A percentile compares a stretch with the other conserved stretches of the same genome.
phyloP scores from a whole-genome alignment of 345 rosid genomes.

The Boechera retrofracta region DNA sequence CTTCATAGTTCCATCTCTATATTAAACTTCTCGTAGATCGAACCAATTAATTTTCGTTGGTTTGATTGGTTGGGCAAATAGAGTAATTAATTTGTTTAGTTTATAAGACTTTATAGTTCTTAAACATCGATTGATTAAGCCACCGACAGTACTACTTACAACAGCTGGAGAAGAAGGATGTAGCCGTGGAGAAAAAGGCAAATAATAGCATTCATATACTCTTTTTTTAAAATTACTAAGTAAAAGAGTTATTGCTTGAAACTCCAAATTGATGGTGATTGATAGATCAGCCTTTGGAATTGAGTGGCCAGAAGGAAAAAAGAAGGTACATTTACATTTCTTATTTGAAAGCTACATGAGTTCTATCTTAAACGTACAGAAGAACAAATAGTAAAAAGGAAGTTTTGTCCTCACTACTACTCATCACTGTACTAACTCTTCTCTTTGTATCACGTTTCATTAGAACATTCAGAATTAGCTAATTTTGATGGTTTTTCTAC shows the following conservation, averaged over 20 bases:
- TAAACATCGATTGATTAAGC: constrained; percentile 14
- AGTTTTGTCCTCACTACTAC: constrained; percentile 32
- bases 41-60: not conserved
- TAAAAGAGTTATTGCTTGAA: constrained; percentile 38
- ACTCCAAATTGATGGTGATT: constrained; percentile 37
- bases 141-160: constrained; percentile 44
- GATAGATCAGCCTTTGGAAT: constrained; percentile 33
- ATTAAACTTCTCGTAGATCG: not conserved
- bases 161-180: constrained; percentile 40
- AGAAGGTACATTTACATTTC: constrained; percentile 25
- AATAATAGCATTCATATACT: constrained; percentile 20
- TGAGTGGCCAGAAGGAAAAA: constrained; percentile 31
- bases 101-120: not conserved
- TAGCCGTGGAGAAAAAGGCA: constrained; percentile 31
- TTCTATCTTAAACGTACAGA: constrained; percentile 25
- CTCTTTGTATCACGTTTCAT: constrained; percentile 19
- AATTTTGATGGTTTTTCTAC: not conserved
- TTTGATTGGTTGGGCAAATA: not conserved
- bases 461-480: not conserved
- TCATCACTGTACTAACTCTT: constrained; percentile 20
- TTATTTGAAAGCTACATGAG: constrained; percentile 34
- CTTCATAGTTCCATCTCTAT: not conserved
- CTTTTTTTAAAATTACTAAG: not conserved
- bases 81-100: not conserved
- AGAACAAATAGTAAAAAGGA: constrained; percentile 11